A percentile compares a stretch with the other conserved stretches of the same genome.
These are phyloP conservation scores for Hericium erinaceus DNA, from an alignment of 768 basidiomycete genomes.

Conservation along the genomic window DNA sequence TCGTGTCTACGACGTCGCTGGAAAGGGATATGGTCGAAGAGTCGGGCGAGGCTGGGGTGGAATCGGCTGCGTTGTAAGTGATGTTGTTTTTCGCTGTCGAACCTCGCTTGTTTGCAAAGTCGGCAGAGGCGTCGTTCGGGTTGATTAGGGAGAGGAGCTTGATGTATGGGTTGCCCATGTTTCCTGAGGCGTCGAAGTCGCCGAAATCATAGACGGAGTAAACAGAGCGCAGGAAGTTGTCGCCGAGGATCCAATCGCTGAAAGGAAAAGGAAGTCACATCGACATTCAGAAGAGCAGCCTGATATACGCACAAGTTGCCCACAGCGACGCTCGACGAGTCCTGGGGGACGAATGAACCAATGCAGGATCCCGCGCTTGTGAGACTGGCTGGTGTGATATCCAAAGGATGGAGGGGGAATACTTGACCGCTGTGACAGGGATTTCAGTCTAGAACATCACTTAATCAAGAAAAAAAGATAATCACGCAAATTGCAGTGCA, in stretches of 20 bases:
- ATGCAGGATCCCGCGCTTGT: constrained; percentile 45
- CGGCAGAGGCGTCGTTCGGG: constrained; percentile 57
- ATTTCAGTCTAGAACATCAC: not conserved
- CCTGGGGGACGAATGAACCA: constrained; percentile 68
- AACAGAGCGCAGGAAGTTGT: constrained; percentile 73
- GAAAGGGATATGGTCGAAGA: constrained; percentile 45
- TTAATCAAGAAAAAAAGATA: not conserved
- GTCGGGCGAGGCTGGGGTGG: constrained; percentile 28
- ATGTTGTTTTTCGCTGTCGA: constrained; percentile 56
- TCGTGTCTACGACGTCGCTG: constrained; percentile 43
- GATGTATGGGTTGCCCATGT: constrained; percentile 72
- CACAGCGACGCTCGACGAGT: constrained; percentile 38
- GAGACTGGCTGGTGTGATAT: constrained; percentile 45
- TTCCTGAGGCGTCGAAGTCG: constrained; percentile 54
- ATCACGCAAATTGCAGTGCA: constrained; percentile 67
- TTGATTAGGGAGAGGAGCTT: constrained; percentile 63
- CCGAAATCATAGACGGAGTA: constrained; percentile 84
- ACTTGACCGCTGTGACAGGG: constrained; percentile 45
- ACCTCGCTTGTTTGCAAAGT: constrained; percentile 63
- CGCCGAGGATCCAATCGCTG: constrained; percentile 79
- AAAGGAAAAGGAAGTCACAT: not conserved
- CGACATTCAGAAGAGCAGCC: not conserved
- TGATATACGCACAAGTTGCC: constrained; percentile 43
- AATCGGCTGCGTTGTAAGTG: constrained; percentile 45
- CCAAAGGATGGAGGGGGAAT: constrained; percentile 74